Conservation (phyloP, 768 basidiomycete species). For the Leccinum subgranulosum region DNA sequence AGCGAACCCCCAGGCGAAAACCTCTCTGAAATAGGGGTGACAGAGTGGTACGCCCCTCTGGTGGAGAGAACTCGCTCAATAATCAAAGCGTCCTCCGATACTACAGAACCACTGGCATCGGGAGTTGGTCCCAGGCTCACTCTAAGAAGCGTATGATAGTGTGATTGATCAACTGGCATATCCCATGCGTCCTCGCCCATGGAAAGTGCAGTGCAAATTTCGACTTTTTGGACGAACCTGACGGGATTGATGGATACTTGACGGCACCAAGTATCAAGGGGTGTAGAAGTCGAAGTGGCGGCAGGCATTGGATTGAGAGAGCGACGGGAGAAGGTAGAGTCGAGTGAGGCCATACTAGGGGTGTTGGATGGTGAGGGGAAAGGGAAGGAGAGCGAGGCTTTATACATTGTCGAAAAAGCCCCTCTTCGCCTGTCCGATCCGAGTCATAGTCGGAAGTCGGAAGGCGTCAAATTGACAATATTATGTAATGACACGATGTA, state of each 20-base stretch:
- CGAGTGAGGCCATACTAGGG: too few species aligned
- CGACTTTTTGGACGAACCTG: neutral
- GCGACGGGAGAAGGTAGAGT: too few species aligned
- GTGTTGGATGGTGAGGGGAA: too few species aligned
- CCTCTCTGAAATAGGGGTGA: neutral
- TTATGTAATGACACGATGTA: too few species aligned
- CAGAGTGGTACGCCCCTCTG: conserved; percentile 1
- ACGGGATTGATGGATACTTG: neutral
- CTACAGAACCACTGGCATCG: neutral
- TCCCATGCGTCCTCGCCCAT: neutral
- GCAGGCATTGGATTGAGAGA: too few species aligned
- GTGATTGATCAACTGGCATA: neutral
- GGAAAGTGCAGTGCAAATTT: neutral
- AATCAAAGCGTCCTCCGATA: neutral
- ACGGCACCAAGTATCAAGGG: neutral
- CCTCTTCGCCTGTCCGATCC: neutral
- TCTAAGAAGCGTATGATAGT: neutral
- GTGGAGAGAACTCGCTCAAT: conserved; percentile 18
- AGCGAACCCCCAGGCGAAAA: neutral
- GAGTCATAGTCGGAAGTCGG: too few species aligned
- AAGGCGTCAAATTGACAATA: too few species aligned
- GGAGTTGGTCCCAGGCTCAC: neutral
- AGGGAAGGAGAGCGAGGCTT: too few species aligned
- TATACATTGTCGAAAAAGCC: too few species aligned
- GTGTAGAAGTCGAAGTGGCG: too few species aligned